Base-by-base conservation (phyloP, 257 asterid genomes). In the Craterostigma plantagineum region DNA sequence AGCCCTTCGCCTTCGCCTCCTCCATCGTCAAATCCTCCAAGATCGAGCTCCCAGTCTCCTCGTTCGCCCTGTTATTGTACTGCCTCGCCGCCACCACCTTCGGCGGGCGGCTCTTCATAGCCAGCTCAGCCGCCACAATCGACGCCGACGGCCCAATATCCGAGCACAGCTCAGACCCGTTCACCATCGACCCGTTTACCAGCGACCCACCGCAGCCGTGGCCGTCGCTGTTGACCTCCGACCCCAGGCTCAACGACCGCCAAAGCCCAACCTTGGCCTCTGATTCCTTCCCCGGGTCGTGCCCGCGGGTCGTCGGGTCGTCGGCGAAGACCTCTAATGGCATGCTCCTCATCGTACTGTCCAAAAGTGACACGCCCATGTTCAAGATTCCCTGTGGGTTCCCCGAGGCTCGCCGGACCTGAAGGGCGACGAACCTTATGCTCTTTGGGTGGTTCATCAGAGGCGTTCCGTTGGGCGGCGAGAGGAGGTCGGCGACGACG, bases 71-170 rank as follows among this genome's bases (percentile, higher is more conserved):
- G 1, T 51, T 35, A 11, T 33, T 48, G 13, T 33, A 4, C 4
- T 41, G 11, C 46, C 42, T 43, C 18, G 11, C 15, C 11, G 27
- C 15, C 13, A 11, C 41, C 6, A 23, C 48, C 0, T 40, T 49
- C 7, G 23, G 46, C 4, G 56, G 62, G 7, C 56, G 69, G 33
- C 41, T 16, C 30, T 67, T 66, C 53, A 27, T 44, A 11, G 81
- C 79, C 14, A 79, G 38, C 14, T 79, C 87, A 0, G 87, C 93
- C 0, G 95, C 95, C 63, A 84, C 92, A 17, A 84, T 56, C 0
- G 96, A 80, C 2, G 93, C 93, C 0, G 96, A 84, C 0, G 96
- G 96, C 9, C 96, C 96, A 0, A 84, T 67, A n/a, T 84, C 96
- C 0, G 96, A 84, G 58, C 82, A 77, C 0, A 75, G 23, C 16